Base-by-base conservation (phyloP, 2,329 filamentous ascomycete species). In the Penicillium sp. region DNA sequence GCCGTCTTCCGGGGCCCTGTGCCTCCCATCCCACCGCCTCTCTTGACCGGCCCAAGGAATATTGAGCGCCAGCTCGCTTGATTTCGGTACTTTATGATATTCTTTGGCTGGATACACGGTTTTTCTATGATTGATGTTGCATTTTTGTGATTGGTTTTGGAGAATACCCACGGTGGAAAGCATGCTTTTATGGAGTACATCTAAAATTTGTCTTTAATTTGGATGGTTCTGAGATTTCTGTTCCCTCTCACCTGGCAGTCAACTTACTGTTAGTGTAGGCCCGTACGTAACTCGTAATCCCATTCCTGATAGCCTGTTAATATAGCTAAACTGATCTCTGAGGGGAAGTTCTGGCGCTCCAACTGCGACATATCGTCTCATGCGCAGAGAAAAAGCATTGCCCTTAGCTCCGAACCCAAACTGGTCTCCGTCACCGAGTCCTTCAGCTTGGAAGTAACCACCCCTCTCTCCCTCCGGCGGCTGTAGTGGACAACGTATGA, bases 51-150 rank as follows among this genome's bases (percentile, higher is more conserved):
- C 1, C 60, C 70, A 5, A 54, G 70, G n/a, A 69, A 68, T 55
- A 52, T 73, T 44, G 71, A 73, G 54, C 65, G 69, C 44, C 71
- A 70, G 45, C 62, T 73, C 47, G 72, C 70, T 13, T 73, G 61
- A 67, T 53, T 33, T 38, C 0, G 13, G 10, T 9, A 36, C n/a
- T 41, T 27, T 27, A 41, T 41, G 39, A n/a, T 27, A 2, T 3
- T 27, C 1, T 41, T 27, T 13, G 39, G 13, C 13, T 25, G 39
- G 14, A 24, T 9, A 25, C 39, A n/a, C n/a, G 22, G 20, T 40
- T 41, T 6, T 27, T 6, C 13, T 41, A 41, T 27, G 22, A 36
- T 18, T 18, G 33, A 27, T 9, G 20, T 25, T 10, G 36, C 18
- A 38, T 38, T 11, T 20, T 36, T 27, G 25, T 1, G 25, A 20